phyloP scores from a whole-genome alignment of 2,329 filamentous ascomycete species.

The Colletotrichum chlorophyti region DNA sequence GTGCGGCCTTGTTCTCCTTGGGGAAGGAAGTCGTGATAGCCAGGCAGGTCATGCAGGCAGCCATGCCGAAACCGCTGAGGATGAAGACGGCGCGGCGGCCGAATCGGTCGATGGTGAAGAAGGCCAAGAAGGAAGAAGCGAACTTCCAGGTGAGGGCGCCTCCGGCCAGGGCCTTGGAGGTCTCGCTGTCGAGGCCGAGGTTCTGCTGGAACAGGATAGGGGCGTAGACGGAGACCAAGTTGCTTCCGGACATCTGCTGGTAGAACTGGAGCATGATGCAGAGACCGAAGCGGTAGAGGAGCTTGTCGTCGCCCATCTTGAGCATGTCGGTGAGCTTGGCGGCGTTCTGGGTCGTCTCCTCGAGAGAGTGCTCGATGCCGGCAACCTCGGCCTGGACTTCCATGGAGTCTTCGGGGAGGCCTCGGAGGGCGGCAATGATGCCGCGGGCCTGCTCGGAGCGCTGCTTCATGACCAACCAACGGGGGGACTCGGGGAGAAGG shows the following conservation, averaged over 20 bases:
- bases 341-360: conserved; percentile 44
- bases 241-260: conserved; percentile 39
- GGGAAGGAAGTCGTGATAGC: conserved; percentile 58
- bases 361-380: conserved; percentile 55
- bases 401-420: conserved; percentile 53
- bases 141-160: conserved; percentile 64
- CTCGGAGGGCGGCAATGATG: conserved; percentile 49
- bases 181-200: conserved; percentile 44
- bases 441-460: conserved; percentile 39
- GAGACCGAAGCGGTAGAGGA: conserved; percentile 55
- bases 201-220: conserved; percentile 48
- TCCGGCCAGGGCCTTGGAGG: conserved; percentile 49
- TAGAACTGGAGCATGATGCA: conserved; percentile 60
- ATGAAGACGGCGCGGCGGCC: conserved; percentile 59
- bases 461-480: conserved; percentile 40
- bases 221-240: conserved; percentile 46
- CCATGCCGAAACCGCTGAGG: conserved; percentile 58
- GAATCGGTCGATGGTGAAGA: conserved; percentile 57
- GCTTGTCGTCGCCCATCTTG: conserved; percentile 56
- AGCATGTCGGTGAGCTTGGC: conserved; percentile 50
- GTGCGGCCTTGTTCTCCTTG: conserved; percentile 49
- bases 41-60: conserved; percentile 59
- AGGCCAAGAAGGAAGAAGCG: conserved; percentile 55
- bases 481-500: conserved; percentile 41
- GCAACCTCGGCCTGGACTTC: conserved; percentile 57